Base-by-base conservation (phyloP, 805 yeast genomes). In the Suhomyces kilbournensis region DNA sequence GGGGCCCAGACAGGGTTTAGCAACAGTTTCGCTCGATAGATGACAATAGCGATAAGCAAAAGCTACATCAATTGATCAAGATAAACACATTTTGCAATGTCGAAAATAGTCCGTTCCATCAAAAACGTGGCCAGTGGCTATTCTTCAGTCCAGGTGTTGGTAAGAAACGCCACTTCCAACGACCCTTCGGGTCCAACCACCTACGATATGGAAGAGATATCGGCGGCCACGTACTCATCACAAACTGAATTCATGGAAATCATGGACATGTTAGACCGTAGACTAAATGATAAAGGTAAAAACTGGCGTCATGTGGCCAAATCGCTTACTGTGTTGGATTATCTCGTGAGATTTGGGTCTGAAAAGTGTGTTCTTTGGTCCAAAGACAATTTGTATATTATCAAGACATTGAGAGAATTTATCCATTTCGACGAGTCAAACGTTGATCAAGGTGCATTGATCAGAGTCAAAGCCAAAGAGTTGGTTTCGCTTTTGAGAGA, bases 251-350 rank as follows among this genome's bases (percentile, higher is more conserved):
- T 91, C 61, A 78, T 90, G 63, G 96, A 91, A 65, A 83, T 91
- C 46, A 88, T 93, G 96, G 97, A 93, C 64, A 90, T 93, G 86
- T 71, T 93, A 44, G 97, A 93, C 71, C 83, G 90, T 59, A 81
- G 99, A 57, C 74, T 93, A 58, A 93, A 93, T 65, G 98, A 93
- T 66, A 92, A 92, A 75, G 98, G 98, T 55, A 92, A 91, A 68
- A 88, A 93, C 72, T 93, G 97, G 97, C 81, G 97, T 59, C 99
- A 93, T 67, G 92, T 93, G 47, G 92, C 96, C 56, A 94, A 93
- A 69, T 85, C 96, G 1, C 77, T 93, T 56, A 87, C 96, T 1
- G 85, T 93, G n/a, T 77, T 93, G 60, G 97, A 92, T 63, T 93
- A 85, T 70, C 75, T 92, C 53, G 90, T 92, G 17, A 82, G 94